Base-by-base conservation (phyloP, 2,329 filamentous ascomycete species). In the Coniella lustricola region DNA sequence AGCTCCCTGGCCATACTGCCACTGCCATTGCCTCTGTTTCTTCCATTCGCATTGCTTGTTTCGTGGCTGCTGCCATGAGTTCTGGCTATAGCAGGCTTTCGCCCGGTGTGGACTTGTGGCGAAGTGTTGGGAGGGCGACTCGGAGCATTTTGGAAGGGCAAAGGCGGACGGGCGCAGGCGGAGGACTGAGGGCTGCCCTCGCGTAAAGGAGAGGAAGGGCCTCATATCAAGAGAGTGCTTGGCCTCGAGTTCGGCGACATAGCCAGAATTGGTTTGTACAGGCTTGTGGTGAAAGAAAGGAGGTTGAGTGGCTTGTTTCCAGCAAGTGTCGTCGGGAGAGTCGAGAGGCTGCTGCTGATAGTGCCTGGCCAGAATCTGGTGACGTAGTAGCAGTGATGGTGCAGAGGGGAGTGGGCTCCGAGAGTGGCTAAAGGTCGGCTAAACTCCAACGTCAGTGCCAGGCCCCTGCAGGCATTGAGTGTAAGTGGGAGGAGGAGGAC, bases 11-110 rank as follows among this genome's bases (percentile, higher is more conserved):
- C 50, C 20, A 60, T 63, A 34, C 32, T 51, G 22, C 60, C 63
- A 63, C 54, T 57, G 58, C 46, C 55, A 56, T 3, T 51, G 58
- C 42, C 57, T 41, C 22, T 44, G 42, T 29, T 5, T 29, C 5
- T 29, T 29, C 14, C 13, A 17, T n/a, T 40, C 21, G 59, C 62
- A 62, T 55, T 58, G 57, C 4, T 41, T 3, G 16, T 25, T 20
- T 41, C 22, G 21, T 7, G 22, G 21, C 7, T 40, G 38, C 56
- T 50, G 48, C 14, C 36, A 36, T 9, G 35, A 13, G 7, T 36
- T 34, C 9, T 50, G 44, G 31, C 36, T 31, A n/a, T 43, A 13
- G 16, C 40, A 41, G 10, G 12, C 4, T 12, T 42, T 22, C 40
- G 25, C 25, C 5, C 35, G 17, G 34, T n/a, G n/a, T n/a, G n/a